Base-by-base conservation (phyloP, 108 stramenopile genomes). In the Schizochytrium sp. region DNA sequence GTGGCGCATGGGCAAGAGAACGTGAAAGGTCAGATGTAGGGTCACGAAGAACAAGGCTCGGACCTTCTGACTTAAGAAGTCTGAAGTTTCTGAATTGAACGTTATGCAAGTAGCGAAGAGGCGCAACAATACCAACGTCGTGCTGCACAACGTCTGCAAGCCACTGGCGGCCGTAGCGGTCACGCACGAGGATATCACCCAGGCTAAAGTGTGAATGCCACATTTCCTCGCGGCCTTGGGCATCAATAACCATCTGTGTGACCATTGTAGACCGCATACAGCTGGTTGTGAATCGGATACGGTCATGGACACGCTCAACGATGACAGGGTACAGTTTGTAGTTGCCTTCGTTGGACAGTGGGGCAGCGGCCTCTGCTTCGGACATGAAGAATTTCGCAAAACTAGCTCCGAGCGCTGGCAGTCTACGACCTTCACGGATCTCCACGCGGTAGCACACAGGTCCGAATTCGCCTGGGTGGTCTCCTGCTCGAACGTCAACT, bases 231-330 rank as follows among this genome's bases (percentile, higher is more conserved):
- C 64, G 64, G 64, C 64, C 64, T 2, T 69, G 64, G 12, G 64
- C 64, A 44, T 69, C 64, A 69, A 69, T 69, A 0, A 69, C 64
- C 64, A 69, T 69, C 44, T 69, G 64, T 44, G 64, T 69, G 3
- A 69, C 64, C 64, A 69, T 69, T 38, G 64, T 69, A 3, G 64
- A 69, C 42, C 64, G 64, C 64, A 69, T 69, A 44, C 64, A 69
- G 64, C 64, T 69, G 64, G 64, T 69, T 7, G 64, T 69, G 64
- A 69, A 69, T 8, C 64, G 64, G 64, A 69, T 69, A 7, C 64
- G 64, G 28, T 69, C 64, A 7, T 69, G 64, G 64, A 7, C 64
- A 44, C 64, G 64, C 64, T 69, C 64, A 44, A 69, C 64, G 12
- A 69, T 38, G 12, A 44, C 64, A 44, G 64, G 64, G 64, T 69